phyloP scores from a whole-genome alignment of 805 yeast species.

The Cephaloascus albidus region DNA sequence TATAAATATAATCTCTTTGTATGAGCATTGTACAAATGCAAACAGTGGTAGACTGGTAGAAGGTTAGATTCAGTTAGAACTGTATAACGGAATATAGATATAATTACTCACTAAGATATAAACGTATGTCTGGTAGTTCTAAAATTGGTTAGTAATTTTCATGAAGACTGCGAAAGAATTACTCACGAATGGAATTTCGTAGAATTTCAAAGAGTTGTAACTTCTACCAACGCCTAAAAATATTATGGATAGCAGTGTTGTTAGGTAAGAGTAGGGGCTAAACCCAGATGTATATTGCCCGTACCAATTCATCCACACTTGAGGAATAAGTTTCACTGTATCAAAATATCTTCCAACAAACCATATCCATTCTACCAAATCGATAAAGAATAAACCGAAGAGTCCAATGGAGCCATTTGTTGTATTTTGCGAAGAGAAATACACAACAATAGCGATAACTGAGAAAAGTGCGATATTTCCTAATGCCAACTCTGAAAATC shows the following conservation, averaged over 20 bases:
- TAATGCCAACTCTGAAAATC: conserved; percentile 13
- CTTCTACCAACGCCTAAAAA: background rate
- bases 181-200: conserved; percentile 7
- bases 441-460: conserved; percentile 3
- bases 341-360: conserved; percentile 14
- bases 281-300: conserved; percentile 15
- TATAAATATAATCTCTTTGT: background rate
- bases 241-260: conserved; percentile 2
- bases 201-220: conserved; percentile 7
- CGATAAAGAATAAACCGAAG: conserved; percentile 24
- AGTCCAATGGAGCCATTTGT: conserved; percentile 14
- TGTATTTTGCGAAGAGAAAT: background rate
- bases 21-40: background rate
- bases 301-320: conserved; percentile 28
- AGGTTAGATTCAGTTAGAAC: too few species aligned
- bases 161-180: background rate
- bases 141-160: background rate
- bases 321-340: conserved; percentile 26
- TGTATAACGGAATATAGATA: background rate
- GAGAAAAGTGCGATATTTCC: conserved; percentile 2
- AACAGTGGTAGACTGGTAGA: too few species aligned
- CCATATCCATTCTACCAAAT: conserved; percentile 33
- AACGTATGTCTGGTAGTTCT: background rate
- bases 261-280: conserved; percentile 1
- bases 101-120: background rate